Conservation (phyloP, 108 stramenopile genomes). For the Discostella stelligeroides region DNA sequence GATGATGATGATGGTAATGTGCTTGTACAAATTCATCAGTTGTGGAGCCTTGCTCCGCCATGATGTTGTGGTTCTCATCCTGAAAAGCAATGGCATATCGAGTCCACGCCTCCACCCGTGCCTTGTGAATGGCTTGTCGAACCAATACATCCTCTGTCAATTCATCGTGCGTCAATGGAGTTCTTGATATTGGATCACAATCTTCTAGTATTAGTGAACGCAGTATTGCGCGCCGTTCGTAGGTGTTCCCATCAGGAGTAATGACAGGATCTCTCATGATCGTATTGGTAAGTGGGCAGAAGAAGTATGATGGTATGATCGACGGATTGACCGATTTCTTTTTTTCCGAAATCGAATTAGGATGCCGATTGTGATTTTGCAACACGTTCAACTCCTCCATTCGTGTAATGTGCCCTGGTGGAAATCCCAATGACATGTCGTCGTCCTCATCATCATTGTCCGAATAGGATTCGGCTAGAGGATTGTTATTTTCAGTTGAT, state of each 20-base stretch:
- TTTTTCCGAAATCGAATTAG: background rate
- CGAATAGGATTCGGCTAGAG: conserved; percentile 3
- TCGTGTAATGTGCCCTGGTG: conserved; percentile 41
- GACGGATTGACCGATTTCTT: conserved; percentile 23
- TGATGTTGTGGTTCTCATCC: background rate
- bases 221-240: conserved; percentile 54
- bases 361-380: conserved; percentile 7
- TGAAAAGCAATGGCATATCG: conserved; percentile 32
- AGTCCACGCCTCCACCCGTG: conserved; percentile 44
- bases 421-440: conserved; percentile 38
- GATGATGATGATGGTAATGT: no score
- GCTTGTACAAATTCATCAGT: no score
- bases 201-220: conserved; percentile 24
- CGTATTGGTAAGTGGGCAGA: conserved; percentile 56
- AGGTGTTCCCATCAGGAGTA: conserved; percentile 55
- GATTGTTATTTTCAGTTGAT: background rate
- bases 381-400: conserved; percentile 29
- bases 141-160: conserved; percentile 38
- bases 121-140: conserved; percentile 32
- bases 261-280: conserved; percentile 68
- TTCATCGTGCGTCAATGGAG: conserved; percentile 18
- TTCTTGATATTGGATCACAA: conserved; percentile 27
- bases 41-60: no score
- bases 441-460: conserved; percentile 19
- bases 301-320: conserved; percentile 56